phyloP scores from a whole-genome alignment of 1,284 basidiomycete genomes.

The Ganoderma sinense region DNA sequence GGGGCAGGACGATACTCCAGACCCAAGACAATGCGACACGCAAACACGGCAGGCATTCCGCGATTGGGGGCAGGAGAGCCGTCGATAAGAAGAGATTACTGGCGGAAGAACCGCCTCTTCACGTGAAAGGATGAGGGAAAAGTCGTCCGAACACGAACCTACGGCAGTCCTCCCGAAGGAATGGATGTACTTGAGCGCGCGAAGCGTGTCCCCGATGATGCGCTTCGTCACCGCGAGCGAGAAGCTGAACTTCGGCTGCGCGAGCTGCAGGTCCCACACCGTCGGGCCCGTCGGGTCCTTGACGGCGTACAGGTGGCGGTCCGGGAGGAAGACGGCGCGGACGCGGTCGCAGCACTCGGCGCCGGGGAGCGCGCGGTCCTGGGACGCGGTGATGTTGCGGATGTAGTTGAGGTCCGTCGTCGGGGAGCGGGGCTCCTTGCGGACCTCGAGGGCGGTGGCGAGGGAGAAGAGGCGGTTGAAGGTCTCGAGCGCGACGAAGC shows the following conservation, averaged over 20 bases:
- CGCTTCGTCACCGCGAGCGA: constrained; percentile 11
- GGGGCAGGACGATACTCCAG: too few relatives aligned
- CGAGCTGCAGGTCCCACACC: constrained; percentile 7
- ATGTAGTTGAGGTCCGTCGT: neutral
- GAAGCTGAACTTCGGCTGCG: neutral
- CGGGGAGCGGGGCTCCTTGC: neutral
- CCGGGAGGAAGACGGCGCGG: neutral
- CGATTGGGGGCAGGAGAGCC: too few relatives aligned
- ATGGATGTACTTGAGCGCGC: constrained; percentile 28
- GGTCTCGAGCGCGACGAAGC: constrained; percentile 5
- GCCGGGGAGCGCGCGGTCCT: neutral
- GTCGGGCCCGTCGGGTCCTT: constrained; percentile 11
- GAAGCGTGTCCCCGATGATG: constrained; percentile 17
- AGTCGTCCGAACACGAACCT: neutral
- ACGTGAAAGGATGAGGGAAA: too few relatives aligned
- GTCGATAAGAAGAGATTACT: too few relatives aligned
- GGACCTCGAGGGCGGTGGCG: neutral
- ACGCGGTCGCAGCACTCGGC: neutral
- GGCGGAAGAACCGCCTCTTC: too few relatives aligned
- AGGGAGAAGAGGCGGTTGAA: neutral
- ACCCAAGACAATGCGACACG: too few relatives aligned
- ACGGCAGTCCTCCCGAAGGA: neutral
- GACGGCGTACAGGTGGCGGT: neutral
- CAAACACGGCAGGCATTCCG: too few relatives aligned
- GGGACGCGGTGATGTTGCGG: neutral